Base-by-base conservation (phyloP, 768 basidiomycete species). In the Botryobasidium botryosum region DNA sequence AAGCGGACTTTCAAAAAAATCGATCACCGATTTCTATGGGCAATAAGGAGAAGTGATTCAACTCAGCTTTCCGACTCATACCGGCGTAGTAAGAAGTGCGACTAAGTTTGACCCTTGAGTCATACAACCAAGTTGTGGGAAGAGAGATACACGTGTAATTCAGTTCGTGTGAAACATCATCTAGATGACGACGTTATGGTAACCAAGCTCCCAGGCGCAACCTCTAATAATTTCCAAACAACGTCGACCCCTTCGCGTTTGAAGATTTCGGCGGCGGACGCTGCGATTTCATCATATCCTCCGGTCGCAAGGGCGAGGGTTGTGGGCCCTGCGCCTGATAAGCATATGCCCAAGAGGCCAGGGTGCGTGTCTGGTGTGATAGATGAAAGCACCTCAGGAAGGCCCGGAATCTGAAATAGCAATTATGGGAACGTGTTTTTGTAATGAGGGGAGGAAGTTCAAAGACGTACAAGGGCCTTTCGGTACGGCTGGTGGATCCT, bases 321-420 rank as follows among this genome's bases (percentile, higher is more conserved):
- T 4, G 94, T 96, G 3, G 94, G 94, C 0, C 94, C 94, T 4
- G 94, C 94, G 5, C 94, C 94, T 2, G 92, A 97, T 27, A 99
- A 75, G 60, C 94, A 97, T 45, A 97, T 94, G 3, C 94, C 94
- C 6, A 99, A 69, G 3, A 99, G 66, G n/a, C 94, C 94, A 0
- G 86, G 84, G 61, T 97, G 91, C 0, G 84, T 78, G 6, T 70
- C 53, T 4, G 91, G 91, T 1, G 94, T 94, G 43, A 97, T 78
- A 13, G 69, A 67, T 24, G 82, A 79, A 10, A 91, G 87, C 37
- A 99, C 88, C 57, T 87, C 81, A 6, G 88, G 84, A 6, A 99
- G 70, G 23, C 94, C 94, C 42, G 94, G 94, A 42, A 99, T 92
- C 91, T 97, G 57, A 31, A 21, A 20, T 40, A 31, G 21, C 13